phyloP scores from a whole-genome alignment of 352 stramenopile species.

The Phytophthora chlamydospora region DNA sequence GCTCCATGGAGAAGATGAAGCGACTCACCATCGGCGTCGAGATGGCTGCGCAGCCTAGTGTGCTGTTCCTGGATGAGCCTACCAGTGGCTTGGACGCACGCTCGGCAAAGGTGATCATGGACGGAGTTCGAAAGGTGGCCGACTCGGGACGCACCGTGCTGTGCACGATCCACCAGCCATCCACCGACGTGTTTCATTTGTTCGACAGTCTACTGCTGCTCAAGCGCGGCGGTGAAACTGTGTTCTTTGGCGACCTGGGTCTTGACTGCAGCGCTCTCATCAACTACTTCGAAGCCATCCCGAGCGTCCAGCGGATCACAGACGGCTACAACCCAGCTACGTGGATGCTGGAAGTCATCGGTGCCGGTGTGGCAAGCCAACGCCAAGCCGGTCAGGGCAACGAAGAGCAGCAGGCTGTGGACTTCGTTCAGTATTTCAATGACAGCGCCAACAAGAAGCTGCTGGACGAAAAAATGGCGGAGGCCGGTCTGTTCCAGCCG shows the following conservation, averaged over 20 bases:
- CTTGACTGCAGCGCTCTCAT: constrained; percentile 40
- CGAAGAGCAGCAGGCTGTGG: constrained; percentile 35
- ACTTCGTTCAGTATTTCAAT: constrained; percentile 49
- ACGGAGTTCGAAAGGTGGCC: constrained; percentile 89
- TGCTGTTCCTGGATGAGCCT: constrained; percentile 92
- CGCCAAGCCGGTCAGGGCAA: constrained; percentile 23
- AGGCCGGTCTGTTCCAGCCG: constrained; percentile 42
- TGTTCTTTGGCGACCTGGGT: constrained; percentile 63
- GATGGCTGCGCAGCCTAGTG: constrained; percentile 84
- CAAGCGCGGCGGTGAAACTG: constrained; percentile 63
- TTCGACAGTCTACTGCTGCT: constrained; percentile 92
- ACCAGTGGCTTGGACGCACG: constrained; percentile 91
- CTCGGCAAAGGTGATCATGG: constrained; percentile 87
- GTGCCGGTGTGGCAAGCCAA: constrained; percentile 45
- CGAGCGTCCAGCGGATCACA: constrained; percentile 56
- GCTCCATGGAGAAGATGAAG: constrained; percentile 69
- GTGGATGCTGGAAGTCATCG: constrained; percentile 77
- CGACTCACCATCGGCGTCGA: constrained; percentile 90
- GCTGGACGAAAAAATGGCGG: constrained; percentile 34
- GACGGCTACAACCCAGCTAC: constrained; percentile 76
- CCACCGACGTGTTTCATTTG: constrained; percentile 87
- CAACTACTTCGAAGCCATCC: constrained; percentile 74
- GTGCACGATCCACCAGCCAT: constrained; percentile 95
- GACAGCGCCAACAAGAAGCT: constrained; percentile 34
- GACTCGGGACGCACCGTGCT: constrained; percentile 78